Conservation (phyloP, 176 grass and related monocot species). For the Metroxylon sagu region DNA sequence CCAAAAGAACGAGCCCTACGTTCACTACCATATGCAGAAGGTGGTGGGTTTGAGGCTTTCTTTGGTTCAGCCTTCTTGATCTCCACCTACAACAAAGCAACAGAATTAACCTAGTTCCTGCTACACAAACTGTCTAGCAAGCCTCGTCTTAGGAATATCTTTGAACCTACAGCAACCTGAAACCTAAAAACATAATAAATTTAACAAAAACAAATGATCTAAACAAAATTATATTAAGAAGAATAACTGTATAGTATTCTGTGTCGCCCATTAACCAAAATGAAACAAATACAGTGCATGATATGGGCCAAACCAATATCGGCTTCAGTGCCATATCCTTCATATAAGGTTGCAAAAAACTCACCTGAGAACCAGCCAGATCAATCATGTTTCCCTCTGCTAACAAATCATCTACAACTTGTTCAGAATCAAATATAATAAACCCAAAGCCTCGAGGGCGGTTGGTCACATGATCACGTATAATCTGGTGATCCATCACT, state of each 20-base stretch:
- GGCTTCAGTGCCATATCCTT: slow-evolving; percentile 14
- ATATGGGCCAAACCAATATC: not conserved
- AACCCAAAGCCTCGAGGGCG: slow-evolving; percentile 88
- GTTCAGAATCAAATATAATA: slow-evolving; percentile 84
- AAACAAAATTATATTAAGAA: too few species aligned
- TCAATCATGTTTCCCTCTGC: slow-evolving; percentile 87
- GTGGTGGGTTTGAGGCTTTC: slow-evolving; percentile 62
- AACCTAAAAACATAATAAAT: not conserved
- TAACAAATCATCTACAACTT: slow-evolving; percentile 86
- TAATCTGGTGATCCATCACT: slow-evolving; percentile 81
- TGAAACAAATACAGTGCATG: not conserved
- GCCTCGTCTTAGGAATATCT: not conserved
- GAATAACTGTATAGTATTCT: too few species aligned
- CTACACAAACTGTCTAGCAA: slow-evolving; percentile 29
- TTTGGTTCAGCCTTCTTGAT: slow-evolving; percentile 99
- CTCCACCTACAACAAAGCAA: slow-evolving; percentile 97
- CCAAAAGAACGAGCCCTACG: slow-evolving; percentile 61
- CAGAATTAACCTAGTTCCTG: slow-evolving; percentile 39
- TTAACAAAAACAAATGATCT: not conserved
- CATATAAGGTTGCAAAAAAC: slow-evolving; percentile 27
- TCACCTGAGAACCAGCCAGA: slow-evolving; percentile 75
- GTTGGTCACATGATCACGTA: slow-evolving; percentile 74
- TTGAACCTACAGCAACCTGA: not conserved
- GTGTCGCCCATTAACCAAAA: too few species aligned
- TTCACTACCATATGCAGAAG: slow-evolving; percentile 50